Base-by-base conservation (phyloP, 345 rosid species). In the Ceriops zippeliana region DNA sequence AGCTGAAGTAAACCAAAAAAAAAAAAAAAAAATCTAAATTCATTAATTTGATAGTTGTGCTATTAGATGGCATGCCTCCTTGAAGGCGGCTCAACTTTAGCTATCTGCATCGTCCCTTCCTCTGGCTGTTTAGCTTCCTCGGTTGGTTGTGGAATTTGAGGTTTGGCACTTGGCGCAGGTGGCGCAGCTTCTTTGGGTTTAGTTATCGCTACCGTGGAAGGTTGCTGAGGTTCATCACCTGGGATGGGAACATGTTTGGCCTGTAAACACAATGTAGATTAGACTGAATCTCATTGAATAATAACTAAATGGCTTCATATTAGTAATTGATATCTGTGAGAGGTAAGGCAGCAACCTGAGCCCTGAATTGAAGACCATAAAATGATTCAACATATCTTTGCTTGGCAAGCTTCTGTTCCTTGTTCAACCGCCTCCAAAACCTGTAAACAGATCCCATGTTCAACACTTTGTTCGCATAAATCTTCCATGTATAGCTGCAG, bases 401-500 rank as follows among this genome's bases (percentile, higher is more conserved):
- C 71, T 85, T 90, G 2, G 96, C 90, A 62, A 67, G 79, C 79
- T 86, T 91, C 54, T 85, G 96, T 46, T 87, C 90, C 82, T 80
- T 85, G 78, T 87, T 90, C 76, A 91, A 63, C 35, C 83, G 83
- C 85, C 89, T 87, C 97, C 96, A 91, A 70, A 95, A 80, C 56
- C 91, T 87, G 35, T 95, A 91, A 8, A 82, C 28, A 7, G 91
- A 84, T 72, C 96, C 98, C 98, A 91, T 86, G 81, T 83, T 88
- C 82, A 91, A 59, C 81, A 88, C 68, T 76, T 83, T 90, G 56
- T 77, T 81, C 27, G 88, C 89, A 73, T 83, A 89, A 26, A 86
- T 85, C 76, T 95, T 90, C 99, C 96, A 95, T 49, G 98, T 91
- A 63, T 95, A 95, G 85, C 97, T 93, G 80, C 81, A 74, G 27